These are phyloP conservation scores for Thelephora aurantiotincta DNA, from an alignment of 768 basidiomycete species.

Conservation along the genomic window DNA sequence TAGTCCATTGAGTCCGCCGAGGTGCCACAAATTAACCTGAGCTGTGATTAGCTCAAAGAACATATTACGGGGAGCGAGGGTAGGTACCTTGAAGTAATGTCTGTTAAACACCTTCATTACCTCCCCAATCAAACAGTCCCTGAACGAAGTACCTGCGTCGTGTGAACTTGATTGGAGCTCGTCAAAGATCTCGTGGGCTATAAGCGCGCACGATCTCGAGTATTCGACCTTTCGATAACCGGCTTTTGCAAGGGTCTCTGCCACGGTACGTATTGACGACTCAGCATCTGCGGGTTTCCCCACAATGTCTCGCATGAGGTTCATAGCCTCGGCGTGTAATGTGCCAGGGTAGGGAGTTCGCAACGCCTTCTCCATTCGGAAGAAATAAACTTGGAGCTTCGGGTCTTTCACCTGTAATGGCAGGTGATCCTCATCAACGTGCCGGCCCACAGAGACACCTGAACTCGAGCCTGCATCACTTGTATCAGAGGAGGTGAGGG, in stretches of 20 bases:
- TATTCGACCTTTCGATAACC: slow-evolving; percentile 1
- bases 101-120: not conserved
- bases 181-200: not conserved
- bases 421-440: too few species aligned
- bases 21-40: too few species aligned
- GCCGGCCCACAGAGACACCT: too few species aligned
- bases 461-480: too few species aligned
- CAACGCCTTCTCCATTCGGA: slow-evolving; percentile 1
- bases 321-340: not conserved
- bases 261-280: not conserved
- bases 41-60: too few species aligned
- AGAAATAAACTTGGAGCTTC: slow-evolving; percentile 2
- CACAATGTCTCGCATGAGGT: not conserved
- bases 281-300: not conserved
- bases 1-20: not conserved
- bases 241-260: not conserved
- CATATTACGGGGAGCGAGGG: too few species aligned
- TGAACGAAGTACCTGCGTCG: not conserved
- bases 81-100: too few species aligned
- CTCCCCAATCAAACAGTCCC: not conserved
- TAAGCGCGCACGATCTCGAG: slow-evolving; percentile 2
- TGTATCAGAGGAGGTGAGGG: too few species aligned
- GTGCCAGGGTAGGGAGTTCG: slow-evolving; percentile 2
- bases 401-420: not conserved
- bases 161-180: not conserved